Evolutionary conservation across 768 basidiomycete species (phyloP).

Genomic region (Auricularia cornea): DNA sequence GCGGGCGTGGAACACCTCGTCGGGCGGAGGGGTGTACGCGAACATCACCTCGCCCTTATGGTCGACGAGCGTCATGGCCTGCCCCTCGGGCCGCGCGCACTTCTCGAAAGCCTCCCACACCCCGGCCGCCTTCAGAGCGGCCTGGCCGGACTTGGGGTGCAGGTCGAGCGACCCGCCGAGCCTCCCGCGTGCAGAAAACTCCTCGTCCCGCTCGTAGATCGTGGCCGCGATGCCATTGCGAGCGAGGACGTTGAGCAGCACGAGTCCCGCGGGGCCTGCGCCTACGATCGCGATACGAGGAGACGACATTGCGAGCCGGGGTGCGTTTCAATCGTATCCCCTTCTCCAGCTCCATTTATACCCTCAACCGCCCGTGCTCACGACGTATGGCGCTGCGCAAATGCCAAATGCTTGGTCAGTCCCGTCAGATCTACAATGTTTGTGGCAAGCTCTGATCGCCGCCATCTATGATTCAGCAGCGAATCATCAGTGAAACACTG

Average conservation of each 20-base stretch:
- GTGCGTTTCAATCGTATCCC: too few relatives aligned
- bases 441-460: too few relatives aligned
- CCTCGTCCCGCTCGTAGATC: slow-evolving; percentile 18
- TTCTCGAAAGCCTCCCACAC: slow-evolving; percentile 15
- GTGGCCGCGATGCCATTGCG: slow-evolving; percentile 11
- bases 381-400: too few relatives aligned
- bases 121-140: slow-evolving; percentile 14
- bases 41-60: neutral
- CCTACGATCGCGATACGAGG: slow-evolving; percentile 16
- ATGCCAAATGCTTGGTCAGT: too few relatives aligned
- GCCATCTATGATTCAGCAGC: too few relatives aligned
- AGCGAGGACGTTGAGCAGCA: slow-evolving; percentile 21
- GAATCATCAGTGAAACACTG: too few relatives aligned
- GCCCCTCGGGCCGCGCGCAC: slow-evolving; percentile 13
- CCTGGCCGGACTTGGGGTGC: slow-evolving; percentile 18
- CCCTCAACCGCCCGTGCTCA: too few relatives aligned
- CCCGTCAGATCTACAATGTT: too few relatives aligned
- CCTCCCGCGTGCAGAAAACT: slow-evolving; percentile 10
- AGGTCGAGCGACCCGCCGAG: slow-evolving; percentile 20
- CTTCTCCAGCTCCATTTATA: too few relatives aligned
- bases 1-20: neutral
- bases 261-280: slow-evolving; percentile 21
- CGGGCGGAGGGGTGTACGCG: neutral
- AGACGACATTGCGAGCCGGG: too few relatives aligned
- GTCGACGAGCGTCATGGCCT: slow-evolving; percentile 17